phyloP scores from a whole-genome alignment of 371 early-diverging fungal species.

The Apophysomyces ossiformis region DNA sequence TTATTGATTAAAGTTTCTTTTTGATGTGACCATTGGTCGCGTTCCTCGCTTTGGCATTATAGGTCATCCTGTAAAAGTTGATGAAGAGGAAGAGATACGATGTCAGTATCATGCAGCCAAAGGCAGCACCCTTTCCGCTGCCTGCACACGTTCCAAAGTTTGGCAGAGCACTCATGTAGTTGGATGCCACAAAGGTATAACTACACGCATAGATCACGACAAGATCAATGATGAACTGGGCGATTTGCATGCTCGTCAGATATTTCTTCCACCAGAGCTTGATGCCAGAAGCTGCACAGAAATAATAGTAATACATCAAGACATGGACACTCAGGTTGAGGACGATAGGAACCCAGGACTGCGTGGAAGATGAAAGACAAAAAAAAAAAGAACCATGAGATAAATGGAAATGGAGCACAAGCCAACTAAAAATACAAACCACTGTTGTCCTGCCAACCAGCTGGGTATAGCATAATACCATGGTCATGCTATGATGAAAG shows the following conservation, averaged over 20 bases:
- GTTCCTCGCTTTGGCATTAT: conserved; percentile 46
- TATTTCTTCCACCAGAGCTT: conserved; percentile 90
- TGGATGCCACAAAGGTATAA: conserved; percentile 71
- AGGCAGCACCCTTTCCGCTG: conserved; percentile 72
- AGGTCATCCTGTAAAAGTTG: conserved; percentile 84
- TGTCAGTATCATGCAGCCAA: conserved; percentile 77
- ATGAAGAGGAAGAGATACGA: conserved; percentile 85
- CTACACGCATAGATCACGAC: conserved; percentile 73
- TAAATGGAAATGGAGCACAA: conserved; percentile 28
- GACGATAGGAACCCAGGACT: conserved; percentile 71
- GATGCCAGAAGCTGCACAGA: conserved; percentile 78
- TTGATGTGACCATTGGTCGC: conserved; percentile 16
- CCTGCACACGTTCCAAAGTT: conserved; percentile 78
- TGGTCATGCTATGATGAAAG: conserved; percentile 88
- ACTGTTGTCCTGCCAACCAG: conserved; percentile 78
- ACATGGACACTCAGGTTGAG: conserved; percentile 90
- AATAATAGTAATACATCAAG: conserved; percentile 91
- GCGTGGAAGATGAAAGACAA: not conserved
- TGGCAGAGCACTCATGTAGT: conserved; percentile 64
- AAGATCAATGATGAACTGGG: conserved; percentile 85
- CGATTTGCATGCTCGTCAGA: conserved; percentile 86
- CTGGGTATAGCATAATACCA: conserved; percentile 60
- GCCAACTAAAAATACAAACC: conserved; percentile 47
- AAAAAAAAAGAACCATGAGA: conserved; percentile 7
- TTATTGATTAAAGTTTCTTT: conserved; percentile 20